Base-by-base conservation (phyloP, 73 alveolate genomes). In the Paramecium sexaurelia region DNA sequence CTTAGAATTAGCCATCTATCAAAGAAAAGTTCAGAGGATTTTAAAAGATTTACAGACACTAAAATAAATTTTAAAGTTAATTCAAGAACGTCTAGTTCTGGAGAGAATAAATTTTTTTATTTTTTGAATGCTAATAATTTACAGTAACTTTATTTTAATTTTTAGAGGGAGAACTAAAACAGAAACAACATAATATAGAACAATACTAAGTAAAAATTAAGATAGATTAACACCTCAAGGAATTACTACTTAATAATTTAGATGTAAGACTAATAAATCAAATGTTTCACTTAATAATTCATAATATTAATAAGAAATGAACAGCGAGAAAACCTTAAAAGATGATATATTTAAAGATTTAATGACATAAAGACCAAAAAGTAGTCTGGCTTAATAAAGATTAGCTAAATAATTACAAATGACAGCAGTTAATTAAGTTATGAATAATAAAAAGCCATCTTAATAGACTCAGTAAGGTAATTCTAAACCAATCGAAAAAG, bases 161-260 rank as follows among this genome's bases (percentile, higher is more conserved):
- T 11, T 27, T 71, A 71, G 86, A 35, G 57, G 55, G 35, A 71
- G 86, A 71, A 71, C 56, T 3, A 71, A 71, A 71, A 71, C 86
- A 13, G 86, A 71, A 36, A 71, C 86, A 4, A 71, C 86, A 6
- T 9, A 71, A 20, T 71, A 37, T 32, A 29, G 86, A 71, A 71
- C 86, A 15, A 20, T 20, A 1, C 5, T 13, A 17, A 71, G 86
- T 36, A 71, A 71, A 71, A 37, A 71, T 71, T 71, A 71, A 71
- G 86, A 71, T 36, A 37, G 83, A 61, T 19, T 61, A 5, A 61
- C 83, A 26, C 39, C 43, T 26, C 26, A 51, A 17, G 67, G 67
- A 51, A 3, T n/a, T 17, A 5, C 24, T 29, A 29, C 24, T 29
- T 26, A 26, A 10, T 29, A 61, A 61, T 61, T 61, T 29, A 19